Evolutionary conservation across 768 basidiomycete genomes (phyloP).

Genomic region (Neoboletus brunneissimus): DNA sequence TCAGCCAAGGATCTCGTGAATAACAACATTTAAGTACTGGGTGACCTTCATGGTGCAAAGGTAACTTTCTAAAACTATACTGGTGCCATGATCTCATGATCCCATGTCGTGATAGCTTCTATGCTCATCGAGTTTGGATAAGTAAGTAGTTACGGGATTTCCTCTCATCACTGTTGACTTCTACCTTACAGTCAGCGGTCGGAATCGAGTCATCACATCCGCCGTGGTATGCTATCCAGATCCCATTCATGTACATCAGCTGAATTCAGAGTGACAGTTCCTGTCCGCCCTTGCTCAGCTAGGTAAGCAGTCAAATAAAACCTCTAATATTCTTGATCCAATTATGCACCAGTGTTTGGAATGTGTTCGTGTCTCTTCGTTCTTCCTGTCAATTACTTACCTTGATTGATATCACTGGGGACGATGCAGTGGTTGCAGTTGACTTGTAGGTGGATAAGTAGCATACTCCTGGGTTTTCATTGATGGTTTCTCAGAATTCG

Average conservation of each 20-base stretch:
- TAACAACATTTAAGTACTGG: background rate
- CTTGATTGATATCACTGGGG: background rate
- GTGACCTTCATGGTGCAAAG: background rate
- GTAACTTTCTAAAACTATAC: background rate
- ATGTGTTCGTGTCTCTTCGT: background rate
- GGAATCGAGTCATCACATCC: background rate
- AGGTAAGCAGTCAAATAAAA: slow-evolving; percentile 1
- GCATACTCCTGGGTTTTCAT: background rate
- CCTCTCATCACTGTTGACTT: background rate
- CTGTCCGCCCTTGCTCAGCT: slow-evolving; percentile 10
- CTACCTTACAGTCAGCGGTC: background rate
- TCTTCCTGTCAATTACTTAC: background rate
- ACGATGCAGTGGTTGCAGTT: background rate
- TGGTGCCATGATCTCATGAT: background rate
- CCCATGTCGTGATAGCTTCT: background rate
- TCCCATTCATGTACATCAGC: background rate
- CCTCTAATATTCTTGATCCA: background rate
- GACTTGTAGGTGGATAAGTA: background rate
- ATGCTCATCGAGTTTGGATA: background rate
- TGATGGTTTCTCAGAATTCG: slow-evolving; percentile 2
- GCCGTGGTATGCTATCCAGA: background rate
- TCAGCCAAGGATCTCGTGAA: background rate
- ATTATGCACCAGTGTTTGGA: background rate
- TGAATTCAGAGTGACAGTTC: slow-evolving; percentile 7
- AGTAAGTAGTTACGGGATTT: background rate